Conservation (phyloP, 768 basidiomycete species). For the Mycena maculata region DNA sequence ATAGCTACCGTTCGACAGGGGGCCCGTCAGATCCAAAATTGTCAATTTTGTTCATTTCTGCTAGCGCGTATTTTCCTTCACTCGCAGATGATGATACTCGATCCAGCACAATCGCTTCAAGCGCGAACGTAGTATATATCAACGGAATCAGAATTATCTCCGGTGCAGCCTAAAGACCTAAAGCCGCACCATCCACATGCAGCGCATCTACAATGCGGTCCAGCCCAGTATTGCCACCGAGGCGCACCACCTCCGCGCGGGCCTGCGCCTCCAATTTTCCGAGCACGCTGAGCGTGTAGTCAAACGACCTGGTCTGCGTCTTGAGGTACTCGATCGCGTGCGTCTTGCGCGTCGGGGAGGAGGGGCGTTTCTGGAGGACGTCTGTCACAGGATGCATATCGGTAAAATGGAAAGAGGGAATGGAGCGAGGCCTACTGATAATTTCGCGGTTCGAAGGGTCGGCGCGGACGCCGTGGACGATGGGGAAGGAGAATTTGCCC, state of each 20-base stretch:
- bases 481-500: slow-evolving; percentile 97
- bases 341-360: slow-evolving; percentile 81
- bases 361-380: slow-evolving; percentile 88
- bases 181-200: slow-evolving; percentile 49
- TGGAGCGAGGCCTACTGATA: slow-evolving; percentile 67
- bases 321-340: slow-evolving; percentile 86
- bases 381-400: too few relatives aligned
- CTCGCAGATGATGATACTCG: too few relatives aligned
- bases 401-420: not conserved
- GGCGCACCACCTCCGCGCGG: slow-evolving; percentile 69
- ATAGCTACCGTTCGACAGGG: too few relatives aligned
- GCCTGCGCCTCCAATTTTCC: slow-evolving; percentile 74
- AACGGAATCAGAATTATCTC: too few relatives aligned
- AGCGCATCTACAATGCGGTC: slow-evolving; percentile 68
- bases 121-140: too few relatives aligned
- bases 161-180: too few relatives aligned
- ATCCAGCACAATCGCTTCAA: too few relatives aligned
- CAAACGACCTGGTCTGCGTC: slow-evolving; percentile 84
- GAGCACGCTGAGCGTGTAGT: slow-evolving; percentile 84
- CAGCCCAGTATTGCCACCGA: slow-evolving; percentile 82
- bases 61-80: too few relatives aligned
- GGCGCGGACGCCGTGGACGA: slow-evolving; percentile 89
- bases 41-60: too few relatives aligned
- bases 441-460: slow-evolving; percentile 83
- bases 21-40: too few relatives aligned